Evolutionary conservation across 2,329 filamentous ascomycete genomes (phyloP), one percentile per base, ranked within the genome.

Genomic region (Hortaea werneckii): DNA sequence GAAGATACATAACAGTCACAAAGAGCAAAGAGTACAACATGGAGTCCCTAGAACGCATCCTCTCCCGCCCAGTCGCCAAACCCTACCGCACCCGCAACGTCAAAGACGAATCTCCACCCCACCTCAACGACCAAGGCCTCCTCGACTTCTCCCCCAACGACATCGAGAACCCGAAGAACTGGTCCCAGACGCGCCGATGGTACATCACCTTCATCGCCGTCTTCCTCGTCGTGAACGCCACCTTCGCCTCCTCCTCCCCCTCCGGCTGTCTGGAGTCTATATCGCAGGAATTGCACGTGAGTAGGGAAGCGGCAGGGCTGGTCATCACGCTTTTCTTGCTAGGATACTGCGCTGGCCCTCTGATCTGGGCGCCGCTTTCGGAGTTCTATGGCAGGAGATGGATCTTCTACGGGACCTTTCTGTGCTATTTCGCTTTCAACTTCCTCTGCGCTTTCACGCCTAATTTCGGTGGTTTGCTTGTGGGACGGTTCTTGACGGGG

Each of bases 331-430:
- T 62, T 1, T 63, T 64, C 45, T 46, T 64, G 12, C 52, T 64
- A 1, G 61, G 60, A n/a, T 85, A 82, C 56, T 75, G 81, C 13
- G 70, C 74, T 2, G 79, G 79, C 0, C 78, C 78, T 0, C 62
- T 82, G 6, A 61, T 82, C 9, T 83, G 80, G 70, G 81, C 79
- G 0, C 82, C 82, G 0, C 58, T 84, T 3, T 82, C 76, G 38
- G 82, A 85, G 58, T 78, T 83, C 48, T 76, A 75, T 47, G 80
- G 81, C 6, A 70, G 80, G 10, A 67, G 73, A 48, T 66, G 64
- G 52, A 69, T 78, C 40, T 75, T 78, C 52, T 72, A 75, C 56
- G 53, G 57, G 41, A 63, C 63, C 5, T 69, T 65, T 44, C 49
- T 53, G 3, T 34, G 51, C 10, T 70, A 71, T 49, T 58, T 71